A percentile compares a stretch with the other conserved stretches of the same genome.
phyloP scores from a whole-genome alignment of 1,284 basidiomycete species.

The Ceratobasidium sp. region DNA sequence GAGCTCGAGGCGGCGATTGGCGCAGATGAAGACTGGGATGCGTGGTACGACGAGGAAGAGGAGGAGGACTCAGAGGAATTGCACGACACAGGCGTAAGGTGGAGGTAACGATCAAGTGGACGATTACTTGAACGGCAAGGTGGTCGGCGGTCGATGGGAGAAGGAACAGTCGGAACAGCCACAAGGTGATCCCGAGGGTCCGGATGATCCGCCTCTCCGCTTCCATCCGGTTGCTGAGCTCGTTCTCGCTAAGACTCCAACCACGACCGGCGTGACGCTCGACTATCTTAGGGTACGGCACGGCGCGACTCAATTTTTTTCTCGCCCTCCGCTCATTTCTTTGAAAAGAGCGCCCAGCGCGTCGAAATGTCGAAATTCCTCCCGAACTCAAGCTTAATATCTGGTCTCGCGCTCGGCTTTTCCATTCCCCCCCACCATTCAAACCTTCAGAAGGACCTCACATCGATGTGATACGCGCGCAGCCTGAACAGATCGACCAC shows the following conservation, averaged over 20 bases:
- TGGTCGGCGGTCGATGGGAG: not conserved
- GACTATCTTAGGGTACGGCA: not conserved
- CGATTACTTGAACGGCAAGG: too few relatives aligned
- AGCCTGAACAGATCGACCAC: not conserved
- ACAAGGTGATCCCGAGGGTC: not conserved
- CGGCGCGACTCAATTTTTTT: too few relatives aligned
- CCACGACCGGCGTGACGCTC: not conserved
- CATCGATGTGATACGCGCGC: not conserved
- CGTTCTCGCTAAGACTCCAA: constrained; percentile 1
- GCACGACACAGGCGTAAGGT: not conserved
- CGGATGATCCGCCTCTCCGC: not conserved
- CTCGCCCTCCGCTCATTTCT: too few relatives aligned
- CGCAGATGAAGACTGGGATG: not conserved
- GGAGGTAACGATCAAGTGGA: too few relatives aligned
- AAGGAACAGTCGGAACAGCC: not conserved
- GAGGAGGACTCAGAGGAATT: not conserved
- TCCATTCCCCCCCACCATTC: constrained; percentile 20
- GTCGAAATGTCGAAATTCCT: too few relatives aligned
- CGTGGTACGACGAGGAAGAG: not conserved
- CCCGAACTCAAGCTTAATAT: not conserved
- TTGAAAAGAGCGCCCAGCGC: not conserved
- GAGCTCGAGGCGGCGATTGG: too few relatives aligned
- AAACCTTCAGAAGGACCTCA: not conserved
- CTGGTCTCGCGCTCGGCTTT: constrained; percentile 1
- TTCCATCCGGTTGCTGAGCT: not conserved